phyloP scores from a whole-genome alignment of 176 grass and related monocot species.

The Chloris gayana region DNA sequence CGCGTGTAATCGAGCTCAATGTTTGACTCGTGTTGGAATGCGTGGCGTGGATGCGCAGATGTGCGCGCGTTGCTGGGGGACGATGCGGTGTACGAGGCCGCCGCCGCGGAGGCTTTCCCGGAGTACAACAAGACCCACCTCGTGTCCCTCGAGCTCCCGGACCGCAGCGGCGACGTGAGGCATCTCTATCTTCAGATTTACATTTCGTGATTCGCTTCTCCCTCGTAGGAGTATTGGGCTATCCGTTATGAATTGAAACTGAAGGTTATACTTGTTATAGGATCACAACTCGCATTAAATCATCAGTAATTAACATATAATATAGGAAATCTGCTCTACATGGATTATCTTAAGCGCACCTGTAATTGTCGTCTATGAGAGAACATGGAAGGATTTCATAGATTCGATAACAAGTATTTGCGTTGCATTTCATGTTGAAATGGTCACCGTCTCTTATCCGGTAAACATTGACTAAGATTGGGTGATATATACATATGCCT shows the following conservation, averaged over 20 bases:
- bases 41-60: conserved; percentile 55
- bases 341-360: not conserved
- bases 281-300: not conserved
- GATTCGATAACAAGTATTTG: not conserved
- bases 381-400: not conserved
- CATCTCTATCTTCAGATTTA: not conserved
- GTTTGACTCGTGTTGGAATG: conserved; percentile 30
- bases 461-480: conserved; percentile 19
- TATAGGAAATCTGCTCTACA: not conserved
- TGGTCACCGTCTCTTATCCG: not conserved
- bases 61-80: conserved; percentile 73
- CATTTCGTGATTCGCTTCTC: not conserved
- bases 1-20: not conserved
- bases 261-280: not conserved
- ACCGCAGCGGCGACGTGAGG: conserved; percentile 96
- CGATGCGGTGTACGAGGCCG: conserved; percentile 75
- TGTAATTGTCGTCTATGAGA: not conserved
- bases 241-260: conserved; percentile 16
- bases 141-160: conserved; percentile 77
- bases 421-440: not conserved
- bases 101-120: conserved; percentile 93
- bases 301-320: not conserved
- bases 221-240: not conserved
- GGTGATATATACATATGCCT: conserved; percentile 27
- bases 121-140: conserved; percentile 83